Evolutionary conservation across 805 yeast genomes (phyloP).

Genomic region (Candida tammaniensis): DNA sequence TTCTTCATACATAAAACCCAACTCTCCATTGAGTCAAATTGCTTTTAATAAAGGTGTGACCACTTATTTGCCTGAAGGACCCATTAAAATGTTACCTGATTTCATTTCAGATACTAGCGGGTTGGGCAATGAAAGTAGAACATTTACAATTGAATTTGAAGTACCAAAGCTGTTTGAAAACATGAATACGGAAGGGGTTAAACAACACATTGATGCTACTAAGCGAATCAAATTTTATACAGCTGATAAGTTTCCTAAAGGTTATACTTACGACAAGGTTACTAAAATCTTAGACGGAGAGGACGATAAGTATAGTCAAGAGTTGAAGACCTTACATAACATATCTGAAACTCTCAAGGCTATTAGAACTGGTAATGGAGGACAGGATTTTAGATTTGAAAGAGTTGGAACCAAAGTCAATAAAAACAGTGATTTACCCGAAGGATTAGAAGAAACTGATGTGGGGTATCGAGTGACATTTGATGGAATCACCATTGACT

Average conservation of each 20-base stretch:
- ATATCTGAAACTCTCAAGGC: constrained; percentile 25
- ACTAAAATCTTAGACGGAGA: constrained; percentile 26
- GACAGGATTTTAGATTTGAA: constrained; percentile 10
- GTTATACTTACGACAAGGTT: constrained; percentile 59
- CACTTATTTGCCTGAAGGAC: constrained; percentile 66
- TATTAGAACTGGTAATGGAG: constrained; percentile 16
- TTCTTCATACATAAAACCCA: constrained; percentile 53
- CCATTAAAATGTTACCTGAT: constrained; percentile 69
- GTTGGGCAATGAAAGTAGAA: constrained; percentile 49
- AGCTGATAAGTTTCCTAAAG: constrained; percentile 29
- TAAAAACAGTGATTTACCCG: constrained; percentile 1
- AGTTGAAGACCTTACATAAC: constrained; percentile 25
- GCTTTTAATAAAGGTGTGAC: constrained; percentile 67
- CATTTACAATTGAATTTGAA: constrained; percentile 36
- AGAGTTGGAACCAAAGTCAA: constrained; percentile 1
- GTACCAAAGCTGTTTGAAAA: constrained; percentile 10
- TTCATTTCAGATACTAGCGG: constrained; percentile 51
- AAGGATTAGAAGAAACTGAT: constrained; percentile 2
- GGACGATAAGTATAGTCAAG: constrained; percentile 20
- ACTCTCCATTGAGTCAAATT: constrained; percentile 42
- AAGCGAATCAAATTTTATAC: constrained; percentile 21
- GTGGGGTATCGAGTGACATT: constrained; percentile 17
- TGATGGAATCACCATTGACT: constrained; percentile 13
- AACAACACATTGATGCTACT: constrained; percentile 16
- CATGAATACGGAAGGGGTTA: constrained; percentile 10